phyloP scores from a whole-genome alignment of 805 yeast species.

The Saturnispora hagleri region DNA sequence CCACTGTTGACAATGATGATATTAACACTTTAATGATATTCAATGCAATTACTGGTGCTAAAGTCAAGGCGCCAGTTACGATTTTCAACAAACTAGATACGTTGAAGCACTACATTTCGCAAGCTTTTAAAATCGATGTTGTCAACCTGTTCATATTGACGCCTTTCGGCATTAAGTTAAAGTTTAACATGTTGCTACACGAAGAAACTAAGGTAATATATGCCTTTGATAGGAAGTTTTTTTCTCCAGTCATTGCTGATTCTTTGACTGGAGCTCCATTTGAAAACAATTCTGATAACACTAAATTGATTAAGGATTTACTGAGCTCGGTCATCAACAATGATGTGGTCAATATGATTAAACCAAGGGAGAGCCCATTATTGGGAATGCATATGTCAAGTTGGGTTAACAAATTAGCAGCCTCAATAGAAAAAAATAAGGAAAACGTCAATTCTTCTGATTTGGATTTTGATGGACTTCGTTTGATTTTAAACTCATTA shows the following conservation, averaged over 20 bases:
- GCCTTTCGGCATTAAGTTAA: conserved; percentile 56
- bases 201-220: conserved; percentile 47
- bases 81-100: conserved; percentile 34
- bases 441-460: conserved; percentile 21
- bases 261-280: conserved; percentile 7
- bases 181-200: conserved; percentile 37
- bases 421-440: conserved; percentile 15
- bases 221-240: conserved; percentile 54
- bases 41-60: conserved; percentile 39
- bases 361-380: conserved; percentile 28
- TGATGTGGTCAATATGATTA: conserved; percentile 25
- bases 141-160: conserved; percentile 44
- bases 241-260: conserved; percentile 24
- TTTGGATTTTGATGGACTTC: conserved; percentile 28
- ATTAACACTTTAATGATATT: conserved; percentile 19
- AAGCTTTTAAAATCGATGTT: conserved; percentile 33
- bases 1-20: background rate
- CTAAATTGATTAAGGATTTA: conserved; percentile 14
- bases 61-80: conserved; percentile 28
- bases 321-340: conserved; percentile 19
- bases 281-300: background rate
- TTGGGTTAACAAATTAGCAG: conserved; percentile 13
- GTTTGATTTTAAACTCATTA: conserved; percentile 30
- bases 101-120: conserved; percentile 32
- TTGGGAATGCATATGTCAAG: conserved; percentile 8